Evolutionary conservation across 2,329 filamentous ascomycete species (phyloP).

Genomic region (Phaeosphaeria sp.): DNA sequence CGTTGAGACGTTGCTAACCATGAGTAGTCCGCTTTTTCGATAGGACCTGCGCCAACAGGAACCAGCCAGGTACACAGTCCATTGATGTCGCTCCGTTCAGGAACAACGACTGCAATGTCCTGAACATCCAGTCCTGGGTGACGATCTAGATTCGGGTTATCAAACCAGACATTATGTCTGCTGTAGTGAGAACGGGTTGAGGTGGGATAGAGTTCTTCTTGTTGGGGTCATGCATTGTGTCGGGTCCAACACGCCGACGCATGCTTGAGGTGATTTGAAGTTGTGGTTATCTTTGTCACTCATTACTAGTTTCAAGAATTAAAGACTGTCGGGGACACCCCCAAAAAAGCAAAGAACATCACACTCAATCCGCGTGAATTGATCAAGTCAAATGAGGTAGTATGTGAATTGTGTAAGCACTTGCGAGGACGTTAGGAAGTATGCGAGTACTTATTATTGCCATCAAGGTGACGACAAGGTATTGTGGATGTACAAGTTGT

Average conservation of each 20-base stretch:
- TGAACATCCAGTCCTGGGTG: slow-evolving; percentile 10
- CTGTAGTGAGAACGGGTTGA: too few relatives aligned
- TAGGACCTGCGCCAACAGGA: slow-evolving; percentile 6
- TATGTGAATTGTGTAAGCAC: too few relatives aligned
- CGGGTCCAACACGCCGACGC: neutral
- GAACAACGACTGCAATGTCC: slow-evolving; percentile 7
- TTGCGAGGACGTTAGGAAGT: too few relatives aligned
- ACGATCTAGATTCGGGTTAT: neutral
- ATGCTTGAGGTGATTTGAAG: neutral
- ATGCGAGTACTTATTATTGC: too few relatives aligned
- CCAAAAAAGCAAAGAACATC: neutral
- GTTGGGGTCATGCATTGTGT: neutral
- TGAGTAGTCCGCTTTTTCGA: slow-evolving; percentile 12
- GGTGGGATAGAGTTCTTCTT: neutral
- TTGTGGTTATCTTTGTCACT: neutral
- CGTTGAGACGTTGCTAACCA: neutral
- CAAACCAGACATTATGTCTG: too few relatives aligned
- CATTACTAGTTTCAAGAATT: neutral
- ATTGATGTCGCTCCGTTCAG: slow-evolving; percentile 9
- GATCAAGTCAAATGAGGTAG: too few relatives aligned
- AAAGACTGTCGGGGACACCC: slow-evolving; percentile 4
- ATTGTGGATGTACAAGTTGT: too few relatives aligned
- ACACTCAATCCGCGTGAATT: neutral
- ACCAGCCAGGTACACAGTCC: slow-evolving; percentile 4
- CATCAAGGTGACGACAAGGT: too few relatives aligned